Percentiles rank a stretch among this genome's conserved stretches.
Evolutionary conservation across 768 basidiomycete genomes (phyloP).

Genomic region (Kwoniella shandongensis): DNA sequence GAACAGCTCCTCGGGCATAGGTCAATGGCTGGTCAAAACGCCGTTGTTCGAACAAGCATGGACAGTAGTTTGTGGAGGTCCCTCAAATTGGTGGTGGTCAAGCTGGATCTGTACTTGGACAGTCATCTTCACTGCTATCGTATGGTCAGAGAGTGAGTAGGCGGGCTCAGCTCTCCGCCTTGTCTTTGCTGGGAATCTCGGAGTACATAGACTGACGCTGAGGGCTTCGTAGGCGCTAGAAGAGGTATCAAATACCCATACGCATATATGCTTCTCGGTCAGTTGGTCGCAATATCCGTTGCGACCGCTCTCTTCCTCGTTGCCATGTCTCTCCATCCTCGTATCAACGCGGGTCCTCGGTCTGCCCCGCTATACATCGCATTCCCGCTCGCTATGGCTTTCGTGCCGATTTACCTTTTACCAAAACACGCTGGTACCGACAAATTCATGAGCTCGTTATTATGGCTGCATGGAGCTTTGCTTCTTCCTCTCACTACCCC

Average conservation of each 20-base stretch:
- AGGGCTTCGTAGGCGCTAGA: slow-evolving; percentile 53
- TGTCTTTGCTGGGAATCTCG: too few species aligned
- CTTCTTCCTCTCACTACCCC: slow-evolving; percentile 59
- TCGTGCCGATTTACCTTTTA: slow-evolving; percentile 57
- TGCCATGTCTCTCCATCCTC: slow-evolving; percentile 56
- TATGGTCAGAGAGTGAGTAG: slow-evolving; percentile 58
- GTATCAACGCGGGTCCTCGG: slow-evolving; percentile 2
- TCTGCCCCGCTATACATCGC: slow-evolving; percentile 9
- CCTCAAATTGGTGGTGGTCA: slow-evolving; percentile 68
- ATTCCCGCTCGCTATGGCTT: slow-evolving; percentile 55
- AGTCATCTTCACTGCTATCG: slow-evolving; percentile 37
- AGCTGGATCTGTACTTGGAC: slow-evolving; percentile 49
- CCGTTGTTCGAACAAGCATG: slow-evolving; percentile 66
- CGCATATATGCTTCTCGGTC: slow-evolving; percentile 73
- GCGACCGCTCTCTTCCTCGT: slow-evolving; percentile 66
- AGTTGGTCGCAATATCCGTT: slow-evolving; percentile 69
- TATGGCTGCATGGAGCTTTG: slow-evolving; percentile 64
- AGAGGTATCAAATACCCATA: slow-evolving; percentile 59
- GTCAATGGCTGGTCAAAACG: slow-evolving; percentile 62
- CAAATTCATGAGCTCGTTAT: slow-evolving; percentile 63
- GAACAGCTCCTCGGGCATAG: slow-evolving; percentile 41
- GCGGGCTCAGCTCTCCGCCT: too few species aligned
- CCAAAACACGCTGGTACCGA: slow-evolving; percentile 56
- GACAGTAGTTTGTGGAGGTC: slow-evolving; percentile 57
- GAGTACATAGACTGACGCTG: too few species aligned